Base-by-base conservation (phyloP, 1,139 yeast species). In the Blastobotrys ciferrii region DNA sequence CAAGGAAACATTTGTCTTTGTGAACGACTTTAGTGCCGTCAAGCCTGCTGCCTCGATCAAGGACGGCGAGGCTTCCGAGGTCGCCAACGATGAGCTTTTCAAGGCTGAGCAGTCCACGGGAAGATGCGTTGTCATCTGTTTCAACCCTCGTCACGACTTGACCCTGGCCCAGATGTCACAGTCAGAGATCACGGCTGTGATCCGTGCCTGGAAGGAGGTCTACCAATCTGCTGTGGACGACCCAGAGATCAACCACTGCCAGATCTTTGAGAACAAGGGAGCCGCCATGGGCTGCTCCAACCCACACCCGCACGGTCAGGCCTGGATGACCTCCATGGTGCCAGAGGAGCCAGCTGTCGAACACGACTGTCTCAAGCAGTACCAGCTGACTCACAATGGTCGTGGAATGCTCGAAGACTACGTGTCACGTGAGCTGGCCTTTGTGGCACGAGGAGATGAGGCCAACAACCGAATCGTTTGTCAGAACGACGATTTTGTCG, bases 261-360 rank as follows among this genome's bases (percentile, higher is more conserved):
- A 84, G 67, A 82, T 84, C 42, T 84, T 84, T 62, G 92, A 84
- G 62, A 84, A 84, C 65, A 84, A 84, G 67, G 92, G 92, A 25
- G 73, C 80, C 45, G 86, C 87, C 5, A 84, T 84, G 92, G 91
- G 92, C 33, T 84, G 91, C 61, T 82, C 89, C 1, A 84, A 84
- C 61, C 86, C 89, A 2, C 92, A 84, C 63, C 91, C 91, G 12
- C 92, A 84, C 53, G 74, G 75, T 19, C 92, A 84, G 67, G 88
- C 86, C 7, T 84, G 92, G 92, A 80, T 86, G 66, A 73, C 84
- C 47, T 84, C 80, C 57, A 66, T 74, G 11, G 69, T 83, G 6
- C 92, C 92, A 6, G 79, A 80, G 35, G 91, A 84, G 66, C 87
- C 85, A n/a, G 72, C 72, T 32, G 70, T 73, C 46, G 91, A 84